Percentiles rank a stretch among this genome's conserved stretches.
These are phyloP conservation scores for Solanum okadae DNA, from an alignment of 257 asterid genomes.

Conservation along the genomic window DNA sequence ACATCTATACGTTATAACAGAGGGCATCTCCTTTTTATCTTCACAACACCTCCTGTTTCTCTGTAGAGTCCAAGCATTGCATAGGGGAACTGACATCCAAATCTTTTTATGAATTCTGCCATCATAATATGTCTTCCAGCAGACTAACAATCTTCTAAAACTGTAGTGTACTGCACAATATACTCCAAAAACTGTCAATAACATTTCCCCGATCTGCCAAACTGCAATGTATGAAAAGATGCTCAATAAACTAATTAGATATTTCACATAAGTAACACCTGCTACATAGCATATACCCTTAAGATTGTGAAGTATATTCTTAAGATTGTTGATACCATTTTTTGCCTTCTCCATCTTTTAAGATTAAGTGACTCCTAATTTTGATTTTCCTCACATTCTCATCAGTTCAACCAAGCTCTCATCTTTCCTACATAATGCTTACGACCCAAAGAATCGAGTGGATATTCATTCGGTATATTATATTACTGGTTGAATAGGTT, in stretches of 20 bases:
- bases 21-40: background rate
- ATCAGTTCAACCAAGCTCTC: background rate
- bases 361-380: background rate
- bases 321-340: background rate
- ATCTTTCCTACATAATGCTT: background rate
- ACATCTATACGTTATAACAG: background rate
- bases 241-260: background rate
- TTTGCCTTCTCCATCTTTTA: background rate
- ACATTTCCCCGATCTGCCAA: background rate
- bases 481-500: background rate
- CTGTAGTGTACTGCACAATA: background rate
- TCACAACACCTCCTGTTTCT: background rate
- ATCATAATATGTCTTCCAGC: background rate
- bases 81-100: background rate
- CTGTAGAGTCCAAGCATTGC: background rate
- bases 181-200: background rate
- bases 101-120: background rate
- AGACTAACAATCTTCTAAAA: background rate
- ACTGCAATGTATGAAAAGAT: background rate
- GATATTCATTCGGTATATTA: background rate
- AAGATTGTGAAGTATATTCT: background rate
- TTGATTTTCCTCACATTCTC: background rate
- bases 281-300: background rate
- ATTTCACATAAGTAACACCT: background rate
- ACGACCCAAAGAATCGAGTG: background rate